Base-by-base conservation (phyloP, 2,329 filamentous ascomycete species). In the Chrysosporium keratinophilum region DNA sequence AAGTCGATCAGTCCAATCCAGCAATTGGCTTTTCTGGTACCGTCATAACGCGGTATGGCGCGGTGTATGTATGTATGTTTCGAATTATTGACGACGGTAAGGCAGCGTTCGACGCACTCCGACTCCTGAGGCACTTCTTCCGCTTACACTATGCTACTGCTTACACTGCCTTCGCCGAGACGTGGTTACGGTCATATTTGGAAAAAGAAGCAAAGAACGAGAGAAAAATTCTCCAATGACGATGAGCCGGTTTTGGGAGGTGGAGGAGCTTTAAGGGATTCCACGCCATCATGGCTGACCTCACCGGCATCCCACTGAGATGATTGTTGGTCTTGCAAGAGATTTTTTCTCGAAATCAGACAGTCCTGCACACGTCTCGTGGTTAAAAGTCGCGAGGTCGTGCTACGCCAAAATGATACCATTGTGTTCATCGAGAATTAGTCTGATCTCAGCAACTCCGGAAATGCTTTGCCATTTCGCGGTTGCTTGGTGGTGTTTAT, bases 1-100 rank as follows among this genome's bases (percentile, higher is more conserved):
- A 14, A 23, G 34, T 17, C 9, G 20, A 12, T 7, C 28, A 34
- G 20, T 11, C 23, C 23, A 37, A 37, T 48, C 17, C 31, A 12
- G 40, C 49, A 51, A 51, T 51, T 51, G 39, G 40, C 49, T 51
- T 51, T 44, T 17, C n/a, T 28, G 7, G 23, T 28, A 28, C 7
- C 23, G 23, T 28, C 23, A 28, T 7, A 28, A 7, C 23, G 23
- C 23, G 31, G 44, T 34, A 28, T 46, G 5, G 15, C 23, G 31
- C 6, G 12, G 5, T 10, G 14, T 6, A 47, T 34, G 28, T 10
- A 28, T 47, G 15, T 12, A n/a, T 5, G 31, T 23, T 12, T n/a
- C 20, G 31, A 45, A 17, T 9, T 35, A 17, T 9, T 35, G 31
- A 3, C 7, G 2, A 23, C 4, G 1, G 20, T 35, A 7, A 20